Base-by-base conservation (phyloP, 2,329 filamentous ascomycete species). In the Myriosclerotinia curreyana region DNA sequence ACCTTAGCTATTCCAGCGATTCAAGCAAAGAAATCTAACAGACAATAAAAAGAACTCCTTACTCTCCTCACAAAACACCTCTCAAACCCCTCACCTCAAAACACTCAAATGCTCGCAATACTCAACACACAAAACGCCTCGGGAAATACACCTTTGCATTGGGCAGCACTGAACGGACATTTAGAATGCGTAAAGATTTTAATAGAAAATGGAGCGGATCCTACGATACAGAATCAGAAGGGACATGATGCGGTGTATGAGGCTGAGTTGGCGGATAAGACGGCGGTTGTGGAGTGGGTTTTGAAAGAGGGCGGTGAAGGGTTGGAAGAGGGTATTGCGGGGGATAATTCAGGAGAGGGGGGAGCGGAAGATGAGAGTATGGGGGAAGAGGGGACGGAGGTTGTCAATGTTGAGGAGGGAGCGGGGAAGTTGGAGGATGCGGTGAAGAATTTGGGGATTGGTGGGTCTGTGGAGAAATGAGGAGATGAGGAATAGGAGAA, bases 121-220 rank as follows among this genome's bases (percentile, higher is more conserved):
- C 76, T 92, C 31, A 89, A 92, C 71, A 79, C 82, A 2, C 81
- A 84, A 66, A 99, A 99, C 73, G 80, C 86, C 67, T 88, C 90
- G 53, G 93, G 92, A 52, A 98, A 97, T 79, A 97, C 94, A 0
- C 85, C 92, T 0, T 80, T 99, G 65, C 95, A 99, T 78, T 98
- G 93, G 93, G 94, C 94, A 0, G 90, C 92, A 0, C 79, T 97
- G 63, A 95, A 96, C 62, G 93, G 93, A 1, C 93, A 97, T 72
- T 79, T 98, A 3, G 84, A 88, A 7, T 85, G 87, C 4, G 91
- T 96, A 8, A 90, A 93, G 79, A 78, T 86, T 0, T 82, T 99
- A 15, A 81, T 96, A 2, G 86, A 87, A 52, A 81, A 86, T 3
- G 92, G 92, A 2, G 92, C 92, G 1, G 88, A 92, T 65, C 87